phyloP scores from a whole-genome alignment of 2,329 filamentous ascomycete species.

The Fusarium albidum region DNA sequence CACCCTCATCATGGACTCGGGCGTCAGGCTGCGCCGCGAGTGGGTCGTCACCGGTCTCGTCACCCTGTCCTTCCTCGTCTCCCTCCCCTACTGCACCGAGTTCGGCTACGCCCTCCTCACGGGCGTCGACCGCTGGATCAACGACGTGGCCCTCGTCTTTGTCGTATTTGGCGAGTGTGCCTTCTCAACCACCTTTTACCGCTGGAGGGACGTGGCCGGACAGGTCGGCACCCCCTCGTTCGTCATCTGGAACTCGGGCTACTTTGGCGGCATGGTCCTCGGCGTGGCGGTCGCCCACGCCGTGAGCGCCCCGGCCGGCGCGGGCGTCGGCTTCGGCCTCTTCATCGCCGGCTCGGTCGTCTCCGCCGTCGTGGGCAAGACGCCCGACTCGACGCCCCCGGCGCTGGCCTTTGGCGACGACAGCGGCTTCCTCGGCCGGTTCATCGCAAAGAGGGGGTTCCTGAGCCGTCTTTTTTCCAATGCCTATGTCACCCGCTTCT shows the following conservation, averaged over 20 bases:
- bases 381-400: constrained; percentile 48
- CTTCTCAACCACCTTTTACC: constrained; percentile 61
- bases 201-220: constrained; percentile 56
- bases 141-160: constrained; percentile 62
- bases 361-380: constrained; percentile 51
- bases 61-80: constrained; percentile 60
- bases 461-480: constrained; percentile 49
- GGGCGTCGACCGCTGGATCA: constrained; percentile 64
- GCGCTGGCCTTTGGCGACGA: constrained; percentile 52
- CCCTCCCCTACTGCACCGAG: constrained; percentile 64
- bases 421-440: constrained; percentile 47
- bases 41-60: constrained; percentile 59
- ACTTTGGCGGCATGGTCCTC: constrained; percentile 60
- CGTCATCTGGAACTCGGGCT: constrained; percentile 57
- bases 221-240: constrained; percentile 55
- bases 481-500: constrained; percentile 51
- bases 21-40: constrained; percentile 46
- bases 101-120: constrained; percentile 65
- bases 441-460: constrained; percentile 34
- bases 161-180: constrained; percentile 62
- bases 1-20: constrained; percentile 62
- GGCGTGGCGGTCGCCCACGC: constrained; percentile 60
- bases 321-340: constrained; percentile 61
- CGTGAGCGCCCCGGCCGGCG: constrained; percentile 53
- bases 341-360: constrained; percentile 53